Conservation (phyloP, 2,329 filamentous ascomycete species). For the Arthrobotrys megalospora region DNA sequence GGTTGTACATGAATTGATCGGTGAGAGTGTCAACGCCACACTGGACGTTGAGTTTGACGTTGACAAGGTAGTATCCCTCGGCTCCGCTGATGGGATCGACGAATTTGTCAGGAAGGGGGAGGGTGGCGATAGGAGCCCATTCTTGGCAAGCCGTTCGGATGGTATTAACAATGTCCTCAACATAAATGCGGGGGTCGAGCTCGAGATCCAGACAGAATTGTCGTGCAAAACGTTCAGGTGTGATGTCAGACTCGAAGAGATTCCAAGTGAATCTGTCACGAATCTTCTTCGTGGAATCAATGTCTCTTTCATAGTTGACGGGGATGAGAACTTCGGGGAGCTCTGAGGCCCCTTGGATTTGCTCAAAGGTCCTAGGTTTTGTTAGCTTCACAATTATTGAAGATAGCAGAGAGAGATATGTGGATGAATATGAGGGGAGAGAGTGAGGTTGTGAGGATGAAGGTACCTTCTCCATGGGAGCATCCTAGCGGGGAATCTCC, state of each 20-base stretch:
- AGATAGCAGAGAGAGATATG: background rate
- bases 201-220: constrained; percentile 93
- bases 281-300: constrained; percentile 80
- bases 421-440: background rate
- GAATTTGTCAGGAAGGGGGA: constrained; percentile 72
- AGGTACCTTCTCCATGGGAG: constrained; percentile 60
- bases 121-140: constrained; percentile 92
- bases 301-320: constrained; percentile 95
- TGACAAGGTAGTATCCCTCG: constrained; percentile 68
- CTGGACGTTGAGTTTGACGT: constrained; percentile 91
- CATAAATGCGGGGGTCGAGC: constrained; percentile 77
- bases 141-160: constrained; percentile 96
- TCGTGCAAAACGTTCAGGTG: constrained; percentile 95
- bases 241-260: constrained; percentile 91
- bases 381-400: background rate
- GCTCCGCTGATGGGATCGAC: constrained; percentile 58
- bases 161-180: constrained; percentile 88
- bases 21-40: constrained; percentile 92
- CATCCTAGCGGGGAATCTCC: constrained; percentile 56
- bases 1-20: constrained; percentile 91
- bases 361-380: constrained; percentile 72
- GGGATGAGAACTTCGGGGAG: constrained; percentile 92
- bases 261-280: constrained; percentile 99
- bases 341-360: constrained; percentile 77
- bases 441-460: background rate